Conservation (phyloP, 495 filamentous ascomycete species). For the Aspergillus sparsus region DNA sequence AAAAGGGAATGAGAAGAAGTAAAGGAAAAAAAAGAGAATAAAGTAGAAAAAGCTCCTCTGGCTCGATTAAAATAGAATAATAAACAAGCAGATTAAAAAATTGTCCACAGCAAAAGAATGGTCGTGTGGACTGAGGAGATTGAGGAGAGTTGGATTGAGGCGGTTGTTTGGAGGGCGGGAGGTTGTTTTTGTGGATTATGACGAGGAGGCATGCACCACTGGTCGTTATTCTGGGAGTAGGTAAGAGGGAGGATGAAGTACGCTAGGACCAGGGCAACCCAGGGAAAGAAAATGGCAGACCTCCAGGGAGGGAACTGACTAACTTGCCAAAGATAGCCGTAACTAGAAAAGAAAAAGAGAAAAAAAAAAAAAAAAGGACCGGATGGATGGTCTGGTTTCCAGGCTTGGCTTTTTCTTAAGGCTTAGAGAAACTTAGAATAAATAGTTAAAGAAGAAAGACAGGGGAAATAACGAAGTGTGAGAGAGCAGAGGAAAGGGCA, state of each 20-base stretch:
- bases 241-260: slow-evolving; percentile 5
- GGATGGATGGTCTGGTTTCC: neutral
- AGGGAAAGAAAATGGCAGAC: neutral
- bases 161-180: slow-evolving; percentile 15
- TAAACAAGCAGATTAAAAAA: slow-evolving; percentile 16
- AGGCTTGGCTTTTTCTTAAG: neutral
- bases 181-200: slow-evolving; percentile 29
- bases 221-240: slow-evolving; percentile 10
- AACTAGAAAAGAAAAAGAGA: neutral
- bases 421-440: neutral
- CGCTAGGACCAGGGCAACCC: slow-evolving; percentile 7
- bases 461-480: neutral
- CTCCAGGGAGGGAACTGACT: neutral
- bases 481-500: slow-evolving; percentile 4
- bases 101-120: slow-evolving; percentile 22
- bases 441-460: neutral
- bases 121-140: slow-evolving; percentile 17
- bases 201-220: slow-evolving; percentile 26
- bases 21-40: slow-evolving; percentile 15
- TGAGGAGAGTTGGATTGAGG: slow-evolving; percentile 13
- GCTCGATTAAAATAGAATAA: slow-evolving; percentile 16
- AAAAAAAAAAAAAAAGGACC: neutral
- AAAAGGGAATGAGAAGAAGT: slow-evolving; percentile 17
- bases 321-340: neutral
- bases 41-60: slow-evolving; percentile 15